phyloP scores from a whole-genome alignment of 371 early-diverging fungal genomes.

The Mucor ambiguus region DNA sequence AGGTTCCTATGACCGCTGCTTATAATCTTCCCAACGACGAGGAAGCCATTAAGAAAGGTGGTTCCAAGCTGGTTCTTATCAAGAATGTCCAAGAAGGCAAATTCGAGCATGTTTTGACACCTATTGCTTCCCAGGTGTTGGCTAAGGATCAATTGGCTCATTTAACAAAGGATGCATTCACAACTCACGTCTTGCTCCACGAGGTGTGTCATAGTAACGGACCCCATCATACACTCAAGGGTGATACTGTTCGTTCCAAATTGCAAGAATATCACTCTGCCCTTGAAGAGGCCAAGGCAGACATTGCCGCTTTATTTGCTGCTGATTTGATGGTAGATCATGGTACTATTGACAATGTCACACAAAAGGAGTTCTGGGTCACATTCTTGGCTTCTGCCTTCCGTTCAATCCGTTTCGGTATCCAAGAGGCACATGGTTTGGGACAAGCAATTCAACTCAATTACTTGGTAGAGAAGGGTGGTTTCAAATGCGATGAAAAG shows the following conservation, averaged over 20 bases:
- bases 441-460: slow-evolving; percentile 75
- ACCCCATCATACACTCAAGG: slow-evolving; percentile 65
- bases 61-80: slow-evolving; percentile 79
- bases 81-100: slow-evolving; percentile 85
- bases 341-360: slow-evolving; percentile 63
- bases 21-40: slow-evolving; percentile 87
- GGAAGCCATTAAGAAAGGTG: slow-evolving; percentile 72
- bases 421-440: slow-evolving; percentile 78
- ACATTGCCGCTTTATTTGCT: slow-evolving; percentile 79
- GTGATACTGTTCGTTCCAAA: slow-evolving; percentile 69
- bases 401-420: slow-evolving; percentile 80
- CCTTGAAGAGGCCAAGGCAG: slow-evolving; percentile 85
- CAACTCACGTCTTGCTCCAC: slow-evolving; percentile 78
- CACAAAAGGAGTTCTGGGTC: slow-evolving; percentile 69
- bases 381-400: slow-evolving; percentile 83
- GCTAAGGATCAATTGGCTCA: slow-evolving; percentile 55
- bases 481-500: slow-evolving; percentile 53
- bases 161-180: slow-evolving; percentile 75
- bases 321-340: slow-evolving; percentile 67
- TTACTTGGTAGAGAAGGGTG: slow-evolving; percentile 74
- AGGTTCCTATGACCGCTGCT: slow-evolving; percentile 72
- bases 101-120: slow-evolving; percentile 65
- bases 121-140: slow-evolving; percentile 68
- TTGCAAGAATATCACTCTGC: slow-evolving; percentile 76
- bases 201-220: slow-evolving; percentile 84